These are phyloP conservation scores for Fusarium sp. DNA, from an alignment of 2,329 filamentous ascomycete species.

Conservation along the genomic window DNA sequence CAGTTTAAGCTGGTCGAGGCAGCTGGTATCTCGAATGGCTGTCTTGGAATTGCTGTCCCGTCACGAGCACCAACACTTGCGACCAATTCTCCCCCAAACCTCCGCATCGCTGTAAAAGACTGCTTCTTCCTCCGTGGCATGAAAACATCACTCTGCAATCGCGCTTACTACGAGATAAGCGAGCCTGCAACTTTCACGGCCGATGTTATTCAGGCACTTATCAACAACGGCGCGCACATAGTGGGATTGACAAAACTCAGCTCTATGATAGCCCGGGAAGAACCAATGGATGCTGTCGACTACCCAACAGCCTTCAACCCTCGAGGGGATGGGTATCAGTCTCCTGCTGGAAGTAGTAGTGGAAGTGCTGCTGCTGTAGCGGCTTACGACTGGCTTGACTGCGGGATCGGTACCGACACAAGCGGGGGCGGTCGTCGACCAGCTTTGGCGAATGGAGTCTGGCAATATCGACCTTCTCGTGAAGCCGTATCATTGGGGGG, in stretches of 20 bases:
- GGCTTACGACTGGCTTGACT: slow-evolving; percentile 59
- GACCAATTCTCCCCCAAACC: too few relatives aligned
- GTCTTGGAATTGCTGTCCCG: background rate
- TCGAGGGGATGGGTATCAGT: slow-evolving; percentile 61
- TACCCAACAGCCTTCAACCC: slow-evolving; percentile 59
- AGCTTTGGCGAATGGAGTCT: slow-evolving; percentile 56
- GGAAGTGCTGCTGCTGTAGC: slow-evolving; percentile 55
- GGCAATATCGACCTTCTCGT: background rate
- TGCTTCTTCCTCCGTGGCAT: background rate
- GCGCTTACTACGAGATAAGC: background rate
- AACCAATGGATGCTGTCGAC: slow-evolving; percentile 42
- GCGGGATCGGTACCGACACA: slow-evolving; percentile 24
- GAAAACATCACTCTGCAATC: background rate
- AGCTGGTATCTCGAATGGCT: background rate
- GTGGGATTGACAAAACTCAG: background rate
- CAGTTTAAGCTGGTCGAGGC: background rate
- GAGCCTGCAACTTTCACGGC: fast-evolving
- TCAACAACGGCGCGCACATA: fast-evolving
- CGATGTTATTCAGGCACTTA: fast-evolving
- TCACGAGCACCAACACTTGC: background rate
- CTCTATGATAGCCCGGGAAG: background rate
- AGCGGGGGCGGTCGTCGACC: slow-evolving; percentile 57
- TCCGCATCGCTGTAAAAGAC: background rate
- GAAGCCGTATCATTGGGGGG: fast-evolving
- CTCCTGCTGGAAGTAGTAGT: slow-evolving; percentile 59